phyloP scores from a whole-genome alignment of 768 basidiomycete species.

The Tulasnella sp. region DNA sequence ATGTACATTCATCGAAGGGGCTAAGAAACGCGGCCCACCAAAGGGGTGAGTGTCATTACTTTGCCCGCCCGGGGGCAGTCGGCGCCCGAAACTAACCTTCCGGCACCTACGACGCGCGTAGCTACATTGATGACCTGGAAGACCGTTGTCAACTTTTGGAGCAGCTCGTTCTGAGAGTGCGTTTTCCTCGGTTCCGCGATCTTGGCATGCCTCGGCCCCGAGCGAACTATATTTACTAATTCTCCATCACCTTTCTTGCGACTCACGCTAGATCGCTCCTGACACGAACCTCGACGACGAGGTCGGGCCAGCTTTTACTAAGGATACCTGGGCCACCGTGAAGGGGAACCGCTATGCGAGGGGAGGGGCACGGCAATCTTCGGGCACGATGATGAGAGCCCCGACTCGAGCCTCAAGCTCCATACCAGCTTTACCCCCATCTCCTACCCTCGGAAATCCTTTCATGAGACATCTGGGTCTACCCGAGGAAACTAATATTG shows the following conservation, averaged over 20 bases:
- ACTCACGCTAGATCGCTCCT: conserved; percentile 36
- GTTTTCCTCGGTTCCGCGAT: background rate
- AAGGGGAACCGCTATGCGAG: conserved; percentile 38
- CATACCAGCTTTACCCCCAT: background rate
- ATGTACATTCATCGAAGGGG: conserved; percentile 47
- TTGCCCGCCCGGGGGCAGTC: background rate
- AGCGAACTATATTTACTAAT: background rate
- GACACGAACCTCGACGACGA: conserved; percentile 32
- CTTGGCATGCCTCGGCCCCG: background rate
- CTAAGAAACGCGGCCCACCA: conserved; percentile 55
- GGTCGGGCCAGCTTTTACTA: conserved; percentile 22
- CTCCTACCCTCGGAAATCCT: background rate
- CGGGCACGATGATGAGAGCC: background rate
- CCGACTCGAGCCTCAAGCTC: background rate
- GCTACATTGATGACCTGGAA: conserved; percentile 54
- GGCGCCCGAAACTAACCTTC: background rate
- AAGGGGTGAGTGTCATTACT: conserved; percentile 50
- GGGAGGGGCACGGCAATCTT: conserved; percentile 31
- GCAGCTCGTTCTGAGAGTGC: conserved; percentile 38
- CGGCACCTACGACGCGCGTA: conserved; percentile 31
- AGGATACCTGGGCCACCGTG: conserved; percentile 21
- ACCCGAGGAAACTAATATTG: background rate
- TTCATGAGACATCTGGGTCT: background rate
- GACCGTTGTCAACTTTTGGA: conserved; percentile 51
- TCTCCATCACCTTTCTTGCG: conserved; percentile 31